These are phyloP conservation scores for Darksidea phi DNA, from an alignment of 495 filamentous ascomycete species.

Conservation along the genomic window DNA sequence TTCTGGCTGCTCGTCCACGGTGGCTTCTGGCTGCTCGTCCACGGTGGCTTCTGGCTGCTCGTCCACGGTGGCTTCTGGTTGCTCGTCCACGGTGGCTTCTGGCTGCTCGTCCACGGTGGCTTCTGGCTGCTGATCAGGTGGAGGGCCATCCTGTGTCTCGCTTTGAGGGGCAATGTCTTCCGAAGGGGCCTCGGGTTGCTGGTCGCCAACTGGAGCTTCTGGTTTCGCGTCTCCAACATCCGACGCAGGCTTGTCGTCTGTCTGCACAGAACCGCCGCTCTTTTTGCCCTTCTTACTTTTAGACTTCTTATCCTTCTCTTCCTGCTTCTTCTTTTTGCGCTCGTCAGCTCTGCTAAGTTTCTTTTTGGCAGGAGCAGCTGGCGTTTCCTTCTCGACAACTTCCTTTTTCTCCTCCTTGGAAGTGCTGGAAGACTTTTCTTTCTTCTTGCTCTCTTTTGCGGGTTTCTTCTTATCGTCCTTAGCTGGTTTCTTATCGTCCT, in stretches of 20 bases:
- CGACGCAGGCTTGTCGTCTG: constrained; percentile 5
- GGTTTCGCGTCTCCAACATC: constrained; percentile 12
- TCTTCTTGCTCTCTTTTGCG: neutral
- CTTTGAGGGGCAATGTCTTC: neutral
- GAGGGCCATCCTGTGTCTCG: neutral
- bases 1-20: neutral
- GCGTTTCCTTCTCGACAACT: constrained; percentile 7
- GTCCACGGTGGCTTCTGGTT: neutral
- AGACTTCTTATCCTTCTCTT: constrained; percentile 27
- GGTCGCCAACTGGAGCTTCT: neutral
- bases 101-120: neutral
- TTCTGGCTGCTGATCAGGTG: constrained; percentile 3
- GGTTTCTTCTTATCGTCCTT: constrained; percentile 17
- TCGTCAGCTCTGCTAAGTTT: constrained; percentile 30
- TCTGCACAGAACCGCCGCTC: neutral
- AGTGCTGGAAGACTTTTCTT: neutral
- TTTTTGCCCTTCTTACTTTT: constrained; percentile 28
- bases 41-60: neutral
- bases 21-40: constrained; percentile 1
- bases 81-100: neutral
- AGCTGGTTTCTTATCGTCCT: neutral
- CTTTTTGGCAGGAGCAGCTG: constrained; percentile 20
- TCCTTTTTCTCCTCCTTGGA: constrained; percentile 26
- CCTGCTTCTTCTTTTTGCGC: constrained; percentile 29
- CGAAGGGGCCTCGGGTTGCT: neutral